Percentiles rank a stretch among this genome's conserved stretches.
phyloP scores from a whole-genome alignment of 116 monocot genomes.

The Dioscorea cayenensis region DNA sequence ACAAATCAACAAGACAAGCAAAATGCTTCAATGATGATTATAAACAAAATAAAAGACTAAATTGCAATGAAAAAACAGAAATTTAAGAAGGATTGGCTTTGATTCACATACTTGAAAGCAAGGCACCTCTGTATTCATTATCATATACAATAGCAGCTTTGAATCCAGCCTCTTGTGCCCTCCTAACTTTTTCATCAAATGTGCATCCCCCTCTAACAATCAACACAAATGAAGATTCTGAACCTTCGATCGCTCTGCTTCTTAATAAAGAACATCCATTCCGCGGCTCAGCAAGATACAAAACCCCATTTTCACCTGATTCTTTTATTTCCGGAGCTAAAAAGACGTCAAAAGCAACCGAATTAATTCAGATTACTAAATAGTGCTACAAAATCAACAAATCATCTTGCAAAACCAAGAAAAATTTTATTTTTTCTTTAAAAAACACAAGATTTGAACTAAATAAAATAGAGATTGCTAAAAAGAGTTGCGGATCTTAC shows the following conservation, averaged over 20 bases:
- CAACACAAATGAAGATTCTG: constrained; percentile 29
- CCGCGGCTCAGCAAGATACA: constrained; percentile 36
- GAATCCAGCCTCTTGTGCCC: constrained; percentile 10
- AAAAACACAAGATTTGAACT: neutral
- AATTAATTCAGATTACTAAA: no score
- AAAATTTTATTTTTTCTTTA: neutral
- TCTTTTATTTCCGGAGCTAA: constrained; percentile 41
- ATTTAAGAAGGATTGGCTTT: neutral
- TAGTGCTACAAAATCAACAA: no score
- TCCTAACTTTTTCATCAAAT: constrained; percentile 10
- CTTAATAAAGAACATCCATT: constrained; percentile 35
- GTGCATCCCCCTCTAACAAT: constrained; percentile 45
- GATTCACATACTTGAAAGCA: constrained; percentile 6
- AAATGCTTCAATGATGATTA: no score
- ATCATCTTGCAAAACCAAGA: neutral
- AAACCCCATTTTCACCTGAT: constrained; percentile 33
- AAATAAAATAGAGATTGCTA: neutral
- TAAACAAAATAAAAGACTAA: no score
- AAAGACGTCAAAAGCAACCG: constrained; percentile 5
- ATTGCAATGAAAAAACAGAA: no score
- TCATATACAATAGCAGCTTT: constrained; percentile 14
- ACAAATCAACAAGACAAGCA: no score
- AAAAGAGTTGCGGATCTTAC: constrained; percentile 17
- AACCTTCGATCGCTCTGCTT: constrained; percentile 14
- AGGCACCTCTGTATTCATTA: neutral